Evolutionary conservation across 306 rosid genomes (phyloP).

Genomic region (Fragaria vesca): DNA sequence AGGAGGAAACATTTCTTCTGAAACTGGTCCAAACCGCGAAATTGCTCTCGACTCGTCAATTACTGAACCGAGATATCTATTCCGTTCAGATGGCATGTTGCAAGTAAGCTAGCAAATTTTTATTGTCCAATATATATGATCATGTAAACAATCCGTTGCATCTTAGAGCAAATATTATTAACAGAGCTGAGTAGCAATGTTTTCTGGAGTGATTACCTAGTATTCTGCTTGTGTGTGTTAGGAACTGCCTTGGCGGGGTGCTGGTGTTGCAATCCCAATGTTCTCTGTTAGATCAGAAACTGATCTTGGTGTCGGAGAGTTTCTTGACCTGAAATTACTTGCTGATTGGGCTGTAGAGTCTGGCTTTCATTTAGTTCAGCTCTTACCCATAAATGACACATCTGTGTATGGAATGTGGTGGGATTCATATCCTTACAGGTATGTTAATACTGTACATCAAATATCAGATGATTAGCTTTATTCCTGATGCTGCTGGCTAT

Average conservation of each 20-base stretch:
- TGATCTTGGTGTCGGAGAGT: constrained; percentile 98
- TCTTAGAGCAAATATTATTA: background rate
- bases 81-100: constrained; percentile 84
- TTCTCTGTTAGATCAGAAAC: constrained; percentile 87
- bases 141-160: constrained; percentile 20
- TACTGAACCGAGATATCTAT: constrained; percentile 52
- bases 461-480: constrained; percentile 4
- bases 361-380: constrained; percentile 94
- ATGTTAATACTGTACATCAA: constrained; percentile 13
- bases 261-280: constrained; percentile 93
- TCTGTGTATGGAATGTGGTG: constrained; percentile 96
- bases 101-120: constrained; percentile 48
- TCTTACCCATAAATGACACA: constrained; percentile 93
- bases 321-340: constrained; percentile 86
- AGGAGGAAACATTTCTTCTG: constrained; percentile 59
- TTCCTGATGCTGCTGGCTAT: constrained; percentile 9
- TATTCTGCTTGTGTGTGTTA: constrained; percentile 32
- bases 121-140: background rate
- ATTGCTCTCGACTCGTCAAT: constrained; percentile 48
- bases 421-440: constrained; percentile 99
- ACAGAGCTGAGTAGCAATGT: no score
- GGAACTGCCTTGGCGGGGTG: constrained; percentile 95
- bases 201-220: background rate
- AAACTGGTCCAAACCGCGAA: constrained; percentile 73
- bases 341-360: constrained; percentile 93